phyloP scores from a whole-genome alignment of 768 basidiomycete genomes.

The Naganishia vaughanmartiniae region DNA sequence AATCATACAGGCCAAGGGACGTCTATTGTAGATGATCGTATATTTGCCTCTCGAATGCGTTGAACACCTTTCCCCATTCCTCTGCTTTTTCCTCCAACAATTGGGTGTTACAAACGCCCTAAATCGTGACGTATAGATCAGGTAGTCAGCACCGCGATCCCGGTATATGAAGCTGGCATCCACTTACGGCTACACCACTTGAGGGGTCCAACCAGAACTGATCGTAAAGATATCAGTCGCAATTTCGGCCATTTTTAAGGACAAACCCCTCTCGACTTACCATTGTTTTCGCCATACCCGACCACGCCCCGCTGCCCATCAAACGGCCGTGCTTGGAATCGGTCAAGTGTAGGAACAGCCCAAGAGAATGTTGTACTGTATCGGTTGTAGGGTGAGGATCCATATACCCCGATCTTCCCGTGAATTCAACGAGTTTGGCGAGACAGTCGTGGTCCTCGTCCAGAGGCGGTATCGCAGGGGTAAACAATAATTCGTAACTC shows the following conservation, averaged over 20 bases:
- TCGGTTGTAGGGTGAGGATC: constrained; percentile 12
- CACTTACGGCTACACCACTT: constrained; percentile 40
- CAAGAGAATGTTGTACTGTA: constrained; percentile 37
- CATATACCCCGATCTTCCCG: constrained; percentile 1
- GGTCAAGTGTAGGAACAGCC: constrained; percentile 33
- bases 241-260: too few relatives aligned
- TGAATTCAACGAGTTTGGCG: constrained; percentile 16
- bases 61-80: constrained; percentile 32
- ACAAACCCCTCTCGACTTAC: background rate
- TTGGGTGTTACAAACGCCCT: constrained; percentile 38
- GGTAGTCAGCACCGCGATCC: background rate
- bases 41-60: constrained; percentile 34
- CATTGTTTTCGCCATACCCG: constrained; percentile 33
- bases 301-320: constrained; percentile 41
- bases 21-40: constrained; percentile 30
- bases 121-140: background rate
- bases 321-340: constrained; percentile 36
- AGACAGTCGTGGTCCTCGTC: constrained; percentile 3
- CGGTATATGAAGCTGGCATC: background rate
- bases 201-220: constrained; percentile 43
- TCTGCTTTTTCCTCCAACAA: constrained; percentile 33
- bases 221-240: constrained; percentile 22
- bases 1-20: background rate
- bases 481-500: constrained; percentile 38
- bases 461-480: constrained; percentile 14